Evolutionary conservation across 2,329 filamentous ascomycete genomes (phyloP), one percentile per base, ranked within the genome.

Genomic region (Penicillium sp.): DNA sequence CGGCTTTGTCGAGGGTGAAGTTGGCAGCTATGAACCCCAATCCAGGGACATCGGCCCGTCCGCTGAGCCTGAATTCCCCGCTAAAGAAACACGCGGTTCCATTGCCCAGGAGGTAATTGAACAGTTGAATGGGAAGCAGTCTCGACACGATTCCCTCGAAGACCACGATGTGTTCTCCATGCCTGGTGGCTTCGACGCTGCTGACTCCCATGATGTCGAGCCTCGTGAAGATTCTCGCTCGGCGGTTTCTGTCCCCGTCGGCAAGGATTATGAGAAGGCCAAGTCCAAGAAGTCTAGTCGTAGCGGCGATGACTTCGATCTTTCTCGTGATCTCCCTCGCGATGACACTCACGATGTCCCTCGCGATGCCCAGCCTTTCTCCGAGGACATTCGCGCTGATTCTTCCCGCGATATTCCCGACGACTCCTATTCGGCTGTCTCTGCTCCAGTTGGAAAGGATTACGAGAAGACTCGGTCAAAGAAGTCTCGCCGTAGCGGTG

Each of bases 1-100:
- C 48, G 80, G 78, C 1, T 79, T 78, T 58, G 72, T 80, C n/a
- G 72, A 80, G 40, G 78, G 76, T 10, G 81, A 85, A 58, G 67
- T 79, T 2, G 76, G 79, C 11, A 79, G 76, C 8, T 75, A 76
- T 10, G 66, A 68, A 40, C 37, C 45, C 69, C 76, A 64, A 63
- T 64, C 50, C 65, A 70, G 39, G 21, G 46, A 53, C 24, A 52
- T 48, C 10, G 18, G 51, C 3, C 14, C 54, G 5, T 36, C 45
- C 1, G n/a, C 39, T 1, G 47, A 55, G 9, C 55, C 60, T 3
- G 57, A 61, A 6, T 52, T 65, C 59, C 29, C 23, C 6, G 21
- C 45, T 16, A 37, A 39, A 31, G 47, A 59, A 2, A 48, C 16
- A 3, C 54, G 37, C 19, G 28, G 57, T 11, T 61, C 65, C 13